Base-by-base conservation (phyloP, 2,329 filamentous ascomycete species). In the Sarocladiaceae sp. region DNA sequence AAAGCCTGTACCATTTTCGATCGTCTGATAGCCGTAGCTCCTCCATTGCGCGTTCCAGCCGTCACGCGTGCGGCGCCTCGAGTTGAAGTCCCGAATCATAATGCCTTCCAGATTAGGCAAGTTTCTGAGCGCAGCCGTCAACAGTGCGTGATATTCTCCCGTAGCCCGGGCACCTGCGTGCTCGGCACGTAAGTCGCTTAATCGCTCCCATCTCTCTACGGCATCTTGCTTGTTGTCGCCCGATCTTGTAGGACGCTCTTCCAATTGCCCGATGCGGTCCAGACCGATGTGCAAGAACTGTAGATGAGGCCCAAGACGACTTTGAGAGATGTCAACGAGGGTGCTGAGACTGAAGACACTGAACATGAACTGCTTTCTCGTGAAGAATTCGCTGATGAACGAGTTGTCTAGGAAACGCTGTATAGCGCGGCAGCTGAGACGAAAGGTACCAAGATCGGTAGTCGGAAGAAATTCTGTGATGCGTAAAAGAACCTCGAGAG, bases 331-430 rank as follows among this genome's bases (percentile, higher is more conserved):
- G 59, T 77, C 69, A 63, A 77, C 56, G 11, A 86, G 69, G 0
- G 76, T 70, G 50, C 78, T 71, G 10, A 86, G 67, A 58, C 83
- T 86, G 57, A 72, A 66, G 29, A 78, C 69, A 2, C 76, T 77
- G 51, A 86, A 60, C 78, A 85, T 83, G 65, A 87, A 88, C 60
- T 87, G 83, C 59, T 78, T 80, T 63, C 81, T 82, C 49, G 69
- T 72, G 66, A 88, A 88, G 70, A 84, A 88, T 56, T 86, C 82
- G 22, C 69, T 69, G 25, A 76, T 71, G 58, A 87, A 87, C 29
- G 70, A 71, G 47, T 74, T 69, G 63, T 80, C 80, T 12, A 86
- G 68, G 2, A 71, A 67, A 18, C 66, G 65, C 60, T 87, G 82
- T 12, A 83, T 61, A 17, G 70, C 63, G 52, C 75, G 80, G 68